Evolutionary conservation across 164 flowering plant species (phyloP), one percentile per base, ranked within the genome.

Genomic region (Vitis cinerea): DNA sequence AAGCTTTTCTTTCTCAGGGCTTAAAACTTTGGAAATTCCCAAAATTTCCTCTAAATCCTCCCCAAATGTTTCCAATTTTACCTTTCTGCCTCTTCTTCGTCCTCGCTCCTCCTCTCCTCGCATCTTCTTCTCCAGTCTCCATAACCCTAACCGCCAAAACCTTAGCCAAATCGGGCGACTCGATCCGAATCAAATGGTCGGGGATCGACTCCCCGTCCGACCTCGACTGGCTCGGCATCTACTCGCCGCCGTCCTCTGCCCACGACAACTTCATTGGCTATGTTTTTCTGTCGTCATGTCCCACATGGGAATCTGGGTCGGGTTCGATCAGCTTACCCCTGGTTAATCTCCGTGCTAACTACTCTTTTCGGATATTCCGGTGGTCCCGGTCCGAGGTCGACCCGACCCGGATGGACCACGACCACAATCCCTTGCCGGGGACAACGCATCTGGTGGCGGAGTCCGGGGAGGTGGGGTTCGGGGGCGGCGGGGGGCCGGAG

Each of bases 141-240:
- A 63, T 92, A 48, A 61, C 84, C 9, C 27, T 83, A 1, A 64
- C 83, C 71, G 90, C 97, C 29, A 79, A 67, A 52, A 77, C 67
- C 59, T 77, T 87, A 1, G 23, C 53, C 61, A 84, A 78, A 73
- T 90, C 98, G 9, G 90, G 91, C 27, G 86, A 85, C 75, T 9
- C 86, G 0, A 82, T 87, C 31, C 72, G 23, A 19, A 70, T 93
- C 77, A 61, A 72, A 66, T 93, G 97, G 97, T 77, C 86, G 50
- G 85, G 85, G 17, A 67, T 91, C 62, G 79, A 74, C 30, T 74
- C 85, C 0, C 99, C 99, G 0, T 84, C 96, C 9, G 47, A 75
- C 1, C 88, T 90, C 58, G 93, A 87, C 64, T 87, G 90, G 95
- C 84, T 95, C 65, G 98, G 97, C 17, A 83, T 94, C 77, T 94